Evolutionary conservation across 495 filamentous ascomycete species (phyloP).

Genomic region (Aspergillus ellipticus): DNA sequence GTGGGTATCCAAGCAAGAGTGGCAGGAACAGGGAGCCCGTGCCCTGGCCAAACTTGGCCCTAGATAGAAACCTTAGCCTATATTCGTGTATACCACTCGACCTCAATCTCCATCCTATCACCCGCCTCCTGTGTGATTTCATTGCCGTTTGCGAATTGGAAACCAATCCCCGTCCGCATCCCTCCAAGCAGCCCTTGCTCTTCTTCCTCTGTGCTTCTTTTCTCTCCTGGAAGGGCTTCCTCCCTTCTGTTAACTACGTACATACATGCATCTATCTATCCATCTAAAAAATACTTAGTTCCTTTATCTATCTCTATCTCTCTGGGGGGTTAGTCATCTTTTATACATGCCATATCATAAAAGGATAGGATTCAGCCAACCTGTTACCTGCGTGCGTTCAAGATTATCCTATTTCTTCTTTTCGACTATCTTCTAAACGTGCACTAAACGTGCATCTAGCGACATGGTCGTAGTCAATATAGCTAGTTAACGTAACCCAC

Average conservation of each 20-base stretch:
- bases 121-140: background rate
- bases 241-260: background rate
- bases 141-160: background rate
- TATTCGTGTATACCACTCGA: constrained; percentile 6
- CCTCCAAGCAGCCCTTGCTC: background rate
- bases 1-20: constrained; percentile 97
- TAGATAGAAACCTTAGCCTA: constrained; percentile 42
- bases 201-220: too few species aligned
- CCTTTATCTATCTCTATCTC: background rate
- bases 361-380: constrained; percentile 1
- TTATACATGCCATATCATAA: background rate
- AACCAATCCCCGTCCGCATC: background rate
- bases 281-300: background rate
- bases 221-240: background rate
- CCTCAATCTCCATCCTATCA: constrained; percentile 4
- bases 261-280: background rate
- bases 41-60: constrained; percentile 88
- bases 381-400: too few species aligned
- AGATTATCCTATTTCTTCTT: background rate
- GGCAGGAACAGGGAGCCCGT: constrained; percentile 87
- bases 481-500: too few species aligned
- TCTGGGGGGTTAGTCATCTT: too few species aligned
- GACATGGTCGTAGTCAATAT: too few species aligned
- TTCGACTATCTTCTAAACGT: too few species aligned
- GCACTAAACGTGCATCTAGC: too few species aligned